phyloP scores from a whole-genome alignment of 202 grass and related monocot genomes.

The Zoysia matrella region DNA sequence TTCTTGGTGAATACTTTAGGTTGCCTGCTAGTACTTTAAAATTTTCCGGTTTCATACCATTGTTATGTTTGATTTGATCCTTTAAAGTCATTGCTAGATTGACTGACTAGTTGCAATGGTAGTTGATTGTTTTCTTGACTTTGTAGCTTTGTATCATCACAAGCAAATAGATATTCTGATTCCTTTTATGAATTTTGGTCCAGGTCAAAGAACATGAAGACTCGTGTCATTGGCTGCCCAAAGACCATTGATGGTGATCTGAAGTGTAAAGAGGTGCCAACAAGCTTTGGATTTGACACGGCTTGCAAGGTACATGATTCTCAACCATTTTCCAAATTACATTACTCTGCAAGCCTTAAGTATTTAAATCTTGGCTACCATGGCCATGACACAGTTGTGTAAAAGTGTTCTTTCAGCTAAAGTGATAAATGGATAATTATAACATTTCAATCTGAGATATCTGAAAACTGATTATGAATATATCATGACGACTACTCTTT shows the following conservation, averaged over 20 bases:
- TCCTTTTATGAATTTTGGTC: slow-evolving; percentile 35
- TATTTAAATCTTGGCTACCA: slow-evolving; percentile 5
- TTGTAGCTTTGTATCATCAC: slow-evolving; percentile 4
- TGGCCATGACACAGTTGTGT: background rate
- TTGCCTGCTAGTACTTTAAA: slow-evolving; percentile 6
- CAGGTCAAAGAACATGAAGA: slow-evolving; percentile 87
- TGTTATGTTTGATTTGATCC: background rate
- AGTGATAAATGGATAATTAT: background rate
- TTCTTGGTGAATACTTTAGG: slow-evolving; percentile 94
- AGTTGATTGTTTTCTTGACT: background rate
- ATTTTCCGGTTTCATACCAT: background rate
- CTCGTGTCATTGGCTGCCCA: slow-evolving; percentile 92
- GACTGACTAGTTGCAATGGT: background rate
- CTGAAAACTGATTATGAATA: background rate
- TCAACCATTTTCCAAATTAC: background rate
- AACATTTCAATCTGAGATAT: background rate
- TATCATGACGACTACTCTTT: slow-evolving; percentile 10
- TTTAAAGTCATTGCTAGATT: slow-evolving; percentile 16
- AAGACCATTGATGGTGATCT: slow-evolving; percentile 33
- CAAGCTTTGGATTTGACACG: slow-evolving; percentile 99
- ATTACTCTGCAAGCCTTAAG: background rate
- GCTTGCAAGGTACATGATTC: slow-evolving; percentile 82
- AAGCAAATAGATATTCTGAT: slow-evolving; percentile 15
- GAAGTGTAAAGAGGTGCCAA: slow-evolving; percentile 95
- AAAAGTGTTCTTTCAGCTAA: background rate